Base-by-base conservation (phyloP, 768 basidiomycete species). In the Xerocomus potaroensis region DNA sequence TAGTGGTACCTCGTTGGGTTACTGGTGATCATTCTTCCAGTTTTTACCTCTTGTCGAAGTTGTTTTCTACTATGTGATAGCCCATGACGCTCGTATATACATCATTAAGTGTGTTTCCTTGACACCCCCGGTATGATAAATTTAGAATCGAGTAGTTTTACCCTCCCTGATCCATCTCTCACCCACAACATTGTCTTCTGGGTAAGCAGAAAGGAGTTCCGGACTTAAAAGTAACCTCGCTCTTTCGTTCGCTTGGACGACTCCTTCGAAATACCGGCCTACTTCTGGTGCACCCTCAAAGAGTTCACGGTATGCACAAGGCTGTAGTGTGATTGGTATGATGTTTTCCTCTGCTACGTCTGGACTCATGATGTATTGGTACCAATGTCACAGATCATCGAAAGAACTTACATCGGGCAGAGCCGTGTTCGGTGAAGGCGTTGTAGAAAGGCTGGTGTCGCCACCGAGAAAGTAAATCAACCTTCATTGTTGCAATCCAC, bases 11-110 rank as follows among this genome's bases (percentile, higher is more conserved):
- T 51, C 66, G 3, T 70, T 84, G 14, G 87, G 87, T 2, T 81
- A 84, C 56, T 90, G 87, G 86, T 88, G 67, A 71, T 49, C n/a
- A 3, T n/a, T n/a, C 4, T 26, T 43, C 46, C n/a, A n/a, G n/a
- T n/a, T n/a, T n/a, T n/a, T n/a, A n/a, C n/a, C n/a, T n/a, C n/a
- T n/a, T n/a, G n/a, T n/a, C n/a, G n/a, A n/a, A n/a, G n/a, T n/a
- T n/a, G n/a, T n/a, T n/a, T n/a, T n/a, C n/a, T n/a, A n/a, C n/a
- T n/a, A n/a, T n/a, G n/a, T n/a, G 16, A 33, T 12, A 7, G 32
- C 42, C 37, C 45, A 35, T 48, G 14, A 14, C 43, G 40, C 35
- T 26, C 18, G 21, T 50, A 49, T 39, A 50, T 29, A 18, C 29
- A 16, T n/a, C 31, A 45, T 36, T 38, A 21, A n/a, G 4, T 19